phyloP scores from a whole-genome alignment of 2,329 filamentous ascomycete genomes.

The Sclerotinia nivalis region DNA sequence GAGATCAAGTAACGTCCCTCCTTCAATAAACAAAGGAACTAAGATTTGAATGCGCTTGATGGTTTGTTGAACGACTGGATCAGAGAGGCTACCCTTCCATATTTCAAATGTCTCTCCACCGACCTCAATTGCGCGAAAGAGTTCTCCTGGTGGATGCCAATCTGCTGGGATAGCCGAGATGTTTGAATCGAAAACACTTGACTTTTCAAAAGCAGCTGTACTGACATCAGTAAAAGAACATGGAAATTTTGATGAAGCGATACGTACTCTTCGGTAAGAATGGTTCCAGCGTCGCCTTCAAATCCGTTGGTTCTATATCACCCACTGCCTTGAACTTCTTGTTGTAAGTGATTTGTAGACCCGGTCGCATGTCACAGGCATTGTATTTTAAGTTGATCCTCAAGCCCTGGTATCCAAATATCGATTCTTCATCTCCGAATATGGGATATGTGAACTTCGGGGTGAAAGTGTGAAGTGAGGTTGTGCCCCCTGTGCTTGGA shows the following conservation, averaged over 20 bases:
- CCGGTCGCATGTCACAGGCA: conserved; percentile 73
- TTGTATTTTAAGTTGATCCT: conserved; percentile 70
- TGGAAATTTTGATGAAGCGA: conserved; percentile 13
- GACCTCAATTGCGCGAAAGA: conserved; percentile 63
- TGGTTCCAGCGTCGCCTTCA: conserved; percentile 55
- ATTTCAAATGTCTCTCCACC: conserved; percentile 73
- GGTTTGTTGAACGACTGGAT: conserved; percentile 68
- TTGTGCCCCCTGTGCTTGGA: conserved; percentile 51
- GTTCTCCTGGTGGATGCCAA: conserved; percentile 74
- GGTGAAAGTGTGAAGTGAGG: conserved; percentile 68
- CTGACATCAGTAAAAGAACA: conserved; percentile 1
- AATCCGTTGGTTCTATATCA: conserved; percentile 67
- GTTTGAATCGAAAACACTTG: conserved; percentile 60
- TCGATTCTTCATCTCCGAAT: conserved; percentile 88
- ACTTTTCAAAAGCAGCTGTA: conserved; percentile 66
- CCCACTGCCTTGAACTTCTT: conserved; percentile 70
- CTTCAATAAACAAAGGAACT: conserved; percentile 87
- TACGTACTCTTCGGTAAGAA: conserved; percentile 67
- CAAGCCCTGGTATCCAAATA: conserved; percentile 86
- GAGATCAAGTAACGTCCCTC: conserved; percentile 72
- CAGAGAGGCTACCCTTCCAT: conserved; percentile 75
- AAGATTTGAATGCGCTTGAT: conserved; percentile 81
- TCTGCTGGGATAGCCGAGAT: conserved; percentile 48
- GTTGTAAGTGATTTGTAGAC: conserved; percentile 68
- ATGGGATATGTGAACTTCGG: conserved; percentile 89